These are phyloP conservation scores for Ustilago nuda DNA, from an alignment of 1,284 basidiomycete genomes.

Conservation along the genomic window DNA sequence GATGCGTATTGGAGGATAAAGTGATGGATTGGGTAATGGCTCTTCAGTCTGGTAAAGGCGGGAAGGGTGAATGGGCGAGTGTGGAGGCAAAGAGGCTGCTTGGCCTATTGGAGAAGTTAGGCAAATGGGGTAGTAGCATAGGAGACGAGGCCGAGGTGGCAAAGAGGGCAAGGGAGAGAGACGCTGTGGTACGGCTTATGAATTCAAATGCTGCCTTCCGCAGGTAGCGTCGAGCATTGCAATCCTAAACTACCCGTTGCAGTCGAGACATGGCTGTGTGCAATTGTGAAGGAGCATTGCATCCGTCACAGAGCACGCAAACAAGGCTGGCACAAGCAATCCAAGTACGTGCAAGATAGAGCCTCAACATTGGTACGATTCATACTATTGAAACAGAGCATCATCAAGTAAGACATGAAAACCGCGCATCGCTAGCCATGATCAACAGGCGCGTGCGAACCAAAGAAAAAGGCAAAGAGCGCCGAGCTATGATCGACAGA, in stretches of 20 bases:
- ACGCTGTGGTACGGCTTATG: slow-evolving; percentile 7
- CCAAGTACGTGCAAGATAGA: neutral
- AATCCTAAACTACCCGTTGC: neutral
- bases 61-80: slow-evolving; percentile 8
- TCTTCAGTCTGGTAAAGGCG: slow-evolving; percentile 20
- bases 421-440: too few species aligned
- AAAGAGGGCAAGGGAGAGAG: slow-evolving; percentile 24
- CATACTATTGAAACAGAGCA: too few species aligned
- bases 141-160: slow-evolving; percentile 5
- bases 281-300: too few species aligned
- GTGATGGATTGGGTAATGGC: slow-evolving; percentile 80
- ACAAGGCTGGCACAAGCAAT: too few species aligned
- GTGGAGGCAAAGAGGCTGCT: slow-evolving; percentile 32
- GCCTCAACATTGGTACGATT: neutral
- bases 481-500: neutral
- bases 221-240: neutral
- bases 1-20: slow-evolving; percentile 78
- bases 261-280: too few species aligned
- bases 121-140: neutral
- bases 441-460: too few species aligned
- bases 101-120: slow-evolving; percentile 42
- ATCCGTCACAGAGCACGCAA: too few species aligned
- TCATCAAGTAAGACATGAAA: too few species aligned
- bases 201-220: neutral
- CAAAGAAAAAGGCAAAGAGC: neutral